These are phyloP conservation scores for Dactylis glomerata DNA, from an alignment of 176 grass and related monocot genomes.

Conservation along the genomic window DNA sequence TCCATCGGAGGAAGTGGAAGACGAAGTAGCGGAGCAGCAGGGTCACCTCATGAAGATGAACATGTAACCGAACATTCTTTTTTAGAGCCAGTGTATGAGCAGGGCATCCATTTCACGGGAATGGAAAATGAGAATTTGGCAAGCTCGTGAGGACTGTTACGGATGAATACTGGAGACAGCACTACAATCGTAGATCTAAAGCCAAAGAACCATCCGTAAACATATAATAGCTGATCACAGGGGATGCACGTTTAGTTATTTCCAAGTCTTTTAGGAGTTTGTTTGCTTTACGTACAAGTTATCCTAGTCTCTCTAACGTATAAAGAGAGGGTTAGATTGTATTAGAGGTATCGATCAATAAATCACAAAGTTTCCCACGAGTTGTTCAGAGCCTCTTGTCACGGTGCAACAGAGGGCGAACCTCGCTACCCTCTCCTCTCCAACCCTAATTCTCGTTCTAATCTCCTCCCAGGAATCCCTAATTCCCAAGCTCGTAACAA, in stretches of 20 bases:
- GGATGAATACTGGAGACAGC: too few species aligned
- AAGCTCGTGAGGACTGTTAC: not conserved
- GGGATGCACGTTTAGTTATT: not conserved
- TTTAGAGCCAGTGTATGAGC: too few species aligned
- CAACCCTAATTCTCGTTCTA: not conserved
- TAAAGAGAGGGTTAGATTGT: too few species aligned
- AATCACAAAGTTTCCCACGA: too few species aligned
- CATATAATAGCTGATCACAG: not conserved
- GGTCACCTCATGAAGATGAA: too few species aligned
- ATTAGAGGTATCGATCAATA: too few species aligned
- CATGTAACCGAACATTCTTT: too few species aligned
- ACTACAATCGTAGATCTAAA: too few species aligned
- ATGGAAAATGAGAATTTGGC: too few species aligned
- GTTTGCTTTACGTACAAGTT: not conserved
- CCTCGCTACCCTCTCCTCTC: not conserved
- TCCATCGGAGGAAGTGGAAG: slow-evolving; percentile 34
- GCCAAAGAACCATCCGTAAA: not conserved
- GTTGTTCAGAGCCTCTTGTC: not conserved
- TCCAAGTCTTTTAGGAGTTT: not conserved
- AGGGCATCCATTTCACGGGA: too few species aligned
- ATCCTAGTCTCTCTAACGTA: not conserved
- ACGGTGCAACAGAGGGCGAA: not conserved
- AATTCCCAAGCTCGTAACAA: not conserved
- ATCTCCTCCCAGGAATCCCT: not conserved
- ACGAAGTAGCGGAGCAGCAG: slow-evolving; percentile 19